A percentile compares a stretch with the other conserved stretches of the same genome.
Evolutionary conservation across 2,329 filamentous ascomycete species (phyloP).

Genomic region (Neospermospora avenae): DNA sequence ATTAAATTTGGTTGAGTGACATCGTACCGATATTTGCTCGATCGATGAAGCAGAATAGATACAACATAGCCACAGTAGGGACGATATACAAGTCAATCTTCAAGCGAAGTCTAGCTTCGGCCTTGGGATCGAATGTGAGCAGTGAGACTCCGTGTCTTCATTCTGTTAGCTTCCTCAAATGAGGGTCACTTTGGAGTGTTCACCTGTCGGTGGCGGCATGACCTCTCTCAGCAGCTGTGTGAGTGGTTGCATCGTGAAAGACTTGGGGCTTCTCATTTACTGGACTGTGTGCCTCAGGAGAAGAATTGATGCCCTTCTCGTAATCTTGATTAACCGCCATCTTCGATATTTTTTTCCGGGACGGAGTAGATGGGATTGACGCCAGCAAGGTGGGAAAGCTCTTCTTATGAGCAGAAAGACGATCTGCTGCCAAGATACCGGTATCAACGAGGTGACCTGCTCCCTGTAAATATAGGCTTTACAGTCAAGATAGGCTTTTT

Average conservation of each 20-base stretch:
- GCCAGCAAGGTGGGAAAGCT: background rate
- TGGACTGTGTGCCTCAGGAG: slow-evolving; percentile 6
- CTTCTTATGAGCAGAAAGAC: background rate
- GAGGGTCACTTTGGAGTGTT: background rate
- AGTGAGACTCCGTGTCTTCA: slow-evolving; percentile 45
- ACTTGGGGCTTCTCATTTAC: slow-evolving; percentile 14
- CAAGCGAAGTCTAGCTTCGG: slow-evolving; percentile 54
- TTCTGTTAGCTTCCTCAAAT: background rate
- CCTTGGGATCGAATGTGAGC: slow-evolving; percentile 52
- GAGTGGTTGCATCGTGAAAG: slow-evolving; percentile 23
- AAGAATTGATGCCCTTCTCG: slow-evolving; percentile 4
- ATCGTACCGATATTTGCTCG: slow-evolving; percentile 66
- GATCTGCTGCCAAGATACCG: background rate
- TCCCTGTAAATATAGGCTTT: background rate
- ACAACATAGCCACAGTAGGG: slow-evolving; percentile 63
- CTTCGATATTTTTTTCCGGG: background rate
- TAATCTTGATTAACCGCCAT: slow-evolving; percentile 7
- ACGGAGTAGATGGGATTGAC: background rate
- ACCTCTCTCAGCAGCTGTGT: slow-evolving; percentile 29
- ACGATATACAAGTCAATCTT: slow-evolving; percentile 66
- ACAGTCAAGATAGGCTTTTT: background rate
- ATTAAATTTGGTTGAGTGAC: background rate
- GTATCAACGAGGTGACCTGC: background rate
- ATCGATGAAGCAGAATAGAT: slow-evolving; percentile 73
- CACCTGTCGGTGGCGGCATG: slow-evolving; percentile 31